phyloP scores from a whole-genome alignment of 208 protist genomes.

The Acanthamoeba lenticulata region DNA sequence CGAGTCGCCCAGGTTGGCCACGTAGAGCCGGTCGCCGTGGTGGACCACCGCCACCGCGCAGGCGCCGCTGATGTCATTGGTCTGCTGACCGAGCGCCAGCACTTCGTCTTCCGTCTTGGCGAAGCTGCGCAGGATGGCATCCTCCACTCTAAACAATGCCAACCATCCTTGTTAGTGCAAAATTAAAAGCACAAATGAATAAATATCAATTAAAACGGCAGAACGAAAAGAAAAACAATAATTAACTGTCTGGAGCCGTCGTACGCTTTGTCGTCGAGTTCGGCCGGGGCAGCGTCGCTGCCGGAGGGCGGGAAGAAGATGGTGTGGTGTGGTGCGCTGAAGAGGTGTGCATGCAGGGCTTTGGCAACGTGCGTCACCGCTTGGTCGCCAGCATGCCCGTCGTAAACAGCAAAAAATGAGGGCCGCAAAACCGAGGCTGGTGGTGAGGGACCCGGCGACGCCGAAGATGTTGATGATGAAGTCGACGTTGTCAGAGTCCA shows the following conservation, averaged over 20 bases:
- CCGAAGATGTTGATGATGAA: not conserved
- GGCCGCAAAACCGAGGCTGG: not conserved
- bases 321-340: not conserved
- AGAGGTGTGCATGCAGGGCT: constrained; percentile 16
- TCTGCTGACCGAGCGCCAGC: constrained; percentile 8
- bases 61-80: constrained; percentile 26
- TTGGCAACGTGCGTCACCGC: constrained; percentile 6
- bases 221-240: not conserved
- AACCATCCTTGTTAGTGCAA: not conserved
- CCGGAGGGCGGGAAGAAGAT: not conserved
- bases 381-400: constrained; percentile 17
- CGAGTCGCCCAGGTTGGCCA: constrained; percentile 65
- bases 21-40: not conserved
- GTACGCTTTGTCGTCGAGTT: not conserved
- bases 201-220: not conserved
- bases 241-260: not conserved
- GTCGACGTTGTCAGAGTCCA: not conserved
- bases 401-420: constrained; percentile 52
- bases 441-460: not conserved
- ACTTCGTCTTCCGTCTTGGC: not conserved
- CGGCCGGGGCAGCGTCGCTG: not conserved
- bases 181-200: not conserved
- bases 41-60: constrained; percentile 36
- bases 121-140: not conserved
- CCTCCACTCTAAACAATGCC: not conserved